phyloP scores from a whole-genome alignment of 2,329 filamentous ascomycete species.

The Cytospora leucostoma region DNA sequence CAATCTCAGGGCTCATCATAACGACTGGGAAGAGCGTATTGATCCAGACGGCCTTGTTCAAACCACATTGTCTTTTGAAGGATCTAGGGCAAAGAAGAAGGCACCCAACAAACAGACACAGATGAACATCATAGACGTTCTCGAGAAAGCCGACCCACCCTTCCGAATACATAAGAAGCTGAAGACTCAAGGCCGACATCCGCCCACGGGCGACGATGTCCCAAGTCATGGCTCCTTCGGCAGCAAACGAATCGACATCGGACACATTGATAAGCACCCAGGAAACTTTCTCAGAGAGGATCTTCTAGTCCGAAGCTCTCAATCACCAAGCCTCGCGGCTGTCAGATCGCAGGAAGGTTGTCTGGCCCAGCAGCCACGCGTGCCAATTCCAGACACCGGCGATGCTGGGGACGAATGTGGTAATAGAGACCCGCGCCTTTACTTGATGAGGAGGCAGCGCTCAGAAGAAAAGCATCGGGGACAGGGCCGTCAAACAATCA shows the following conservation, averaged over 20 bases:
- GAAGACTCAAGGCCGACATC: conserved; percentile 9
- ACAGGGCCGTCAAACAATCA: conserved; percentile 26
- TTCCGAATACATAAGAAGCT: conserved; percentile 17
- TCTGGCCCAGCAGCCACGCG: background rate
- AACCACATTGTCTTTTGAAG: conserved; percentile 4
- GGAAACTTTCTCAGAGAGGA: background rate
- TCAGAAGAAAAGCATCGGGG: conserved; percentile 24
- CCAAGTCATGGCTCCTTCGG: background rate
- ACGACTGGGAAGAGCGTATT: background rate
- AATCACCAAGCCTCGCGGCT: background rate
- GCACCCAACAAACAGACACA: conserved; percentile 3
- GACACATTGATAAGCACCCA: background rate
- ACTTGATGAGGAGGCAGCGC: conserved; percentile 30
- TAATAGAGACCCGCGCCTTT: conserved; percentile 25
- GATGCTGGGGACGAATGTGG: background rate
- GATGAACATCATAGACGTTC: conserved; percentile 13
- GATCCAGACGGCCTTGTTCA: conserved; percentile 11
- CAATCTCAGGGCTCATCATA: background rate
- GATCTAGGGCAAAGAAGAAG: background rate
- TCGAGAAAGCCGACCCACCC: conserved; percentile 10
- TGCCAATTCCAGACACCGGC: background rate
- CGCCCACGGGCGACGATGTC: background rate
- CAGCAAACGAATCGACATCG: too few relatives aligned
- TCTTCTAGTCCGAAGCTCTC: background rate
- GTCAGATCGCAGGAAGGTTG: background rate